Evolutionary conservation across 2,329 filamentous ascomycete species (phyloP).

Genomic region (Endothia cerciana): DNA sequence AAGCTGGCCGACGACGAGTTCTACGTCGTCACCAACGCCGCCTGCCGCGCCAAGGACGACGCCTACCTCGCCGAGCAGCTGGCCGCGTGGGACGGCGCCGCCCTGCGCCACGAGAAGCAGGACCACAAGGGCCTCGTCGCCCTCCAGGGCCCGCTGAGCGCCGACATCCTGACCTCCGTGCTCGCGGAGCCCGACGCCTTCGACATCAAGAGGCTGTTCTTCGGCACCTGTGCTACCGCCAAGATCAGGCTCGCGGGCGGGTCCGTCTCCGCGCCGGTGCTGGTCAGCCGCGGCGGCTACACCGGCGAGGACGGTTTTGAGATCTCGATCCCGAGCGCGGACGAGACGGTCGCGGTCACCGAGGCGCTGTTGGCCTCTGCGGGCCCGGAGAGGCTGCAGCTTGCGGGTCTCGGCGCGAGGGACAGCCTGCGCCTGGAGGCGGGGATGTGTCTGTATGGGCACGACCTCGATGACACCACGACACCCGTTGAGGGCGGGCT

Average conservation of each 20-base stretch:
- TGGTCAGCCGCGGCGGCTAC: constrained; percentile 90
- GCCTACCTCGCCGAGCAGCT: constrained; percentile 76
- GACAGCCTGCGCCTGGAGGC: constrained; percentile 94
- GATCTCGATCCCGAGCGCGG: constrained; percentile 74
- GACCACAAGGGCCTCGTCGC: constrained; percentile 80
- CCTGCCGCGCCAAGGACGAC: constrained; percentile 85
- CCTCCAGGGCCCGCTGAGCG: constrained; percentile 82
- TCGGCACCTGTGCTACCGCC: constrained; percentile 74
- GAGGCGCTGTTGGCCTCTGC: constrained; percentile 70
- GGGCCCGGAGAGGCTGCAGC: constrained; percentile 65
- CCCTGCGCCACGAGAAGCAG: constrained; percentile 51
- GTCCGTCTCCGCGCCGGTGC: constrained; percentile 53
- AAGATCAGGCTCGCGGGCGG: constrained; percentile 65
- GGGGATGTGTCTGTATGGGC: constrained; percentile 99
- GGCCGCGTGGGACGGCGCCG: constrained; percentile 44
- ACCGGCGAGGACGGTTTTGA: constrained; percentile 99
- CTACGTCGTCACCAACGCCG: constrained; percentile 96
- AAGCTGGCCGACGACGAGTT: constrained; percentile 74
- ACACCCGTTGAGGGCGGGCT: constrained; percentile 62
- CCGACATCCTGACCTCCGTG: constrained; percentile 67
- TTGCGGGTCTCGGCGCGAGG: constrained; percentile 87
- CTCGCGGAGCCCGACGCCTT: constrained; percentile 56
- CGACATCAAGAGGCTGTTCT: constrained; percentile 73
- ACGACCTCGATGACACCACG: constrained; percentile 84
- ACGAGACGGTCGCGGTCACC: constrained; percentile 67